Evolutionary conservation across 2,329 filamentous ascomycete genomes (phyloP), one percentile per base, ranked within the genome.

Genomic region (Ophiostoma quercus): DNA sequence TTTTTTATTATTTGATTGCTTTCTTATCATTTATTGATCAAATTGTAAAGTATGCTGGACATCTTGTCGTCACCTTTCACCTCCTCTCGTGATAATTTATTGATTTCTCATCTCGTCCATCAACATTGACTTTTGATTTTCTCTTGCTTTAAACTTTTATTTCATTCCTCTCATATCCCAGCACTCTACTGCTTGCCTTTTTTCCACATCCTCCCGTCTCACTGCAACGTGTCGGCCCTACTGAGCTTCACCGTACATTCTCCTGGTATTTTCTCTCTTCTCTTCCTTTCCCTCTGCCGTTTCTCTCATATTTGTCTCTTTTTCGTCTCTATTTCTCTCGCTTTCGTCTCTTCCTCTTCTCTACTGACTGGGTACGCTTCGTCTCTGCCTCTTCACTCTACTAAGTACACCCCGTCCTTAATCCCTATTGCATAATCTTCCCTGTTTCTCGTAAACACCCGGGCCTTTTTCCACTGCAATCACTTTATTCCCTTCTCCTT

Each of bases 121-220:
- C 25, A 29, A 29, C 25, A 29, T 29, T 29, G 25, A 29, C 14
- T 29, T 25, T 62, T 62, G 32, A 25, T 57, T 25, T 57, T 57
- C 5, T 57, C 14, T 57, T 22, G 25, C 14, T 57, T 29, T 47
- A 3, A 47, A 4, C 54, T 22, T 60, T 60, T 22, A 14, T 41
- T 41, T 41, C 12, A 12, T 14, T 12, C 12, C 39, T 29, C 39
- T 41, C 12, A 47, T n/a, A 47, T 47, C 43, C 43, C 43, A 8
- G 19, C 43, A 47, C 43, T 47, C 43, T 47, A 47, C 43, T 29
- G 25, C 41, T 2, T 3, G 41, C 22, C 11, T 12, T 57, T 57
- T 57, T 29, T 57, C 51, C 25, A 57, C 51, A 57, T 57, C 51
- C 51, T 57, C n/a, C 51, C 51, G 51, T 57, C 51, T 57, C n/a